phyloP scores from a whole-genome alignment of 345 rosid genomes.

The Citrus reticulata region DNA sequence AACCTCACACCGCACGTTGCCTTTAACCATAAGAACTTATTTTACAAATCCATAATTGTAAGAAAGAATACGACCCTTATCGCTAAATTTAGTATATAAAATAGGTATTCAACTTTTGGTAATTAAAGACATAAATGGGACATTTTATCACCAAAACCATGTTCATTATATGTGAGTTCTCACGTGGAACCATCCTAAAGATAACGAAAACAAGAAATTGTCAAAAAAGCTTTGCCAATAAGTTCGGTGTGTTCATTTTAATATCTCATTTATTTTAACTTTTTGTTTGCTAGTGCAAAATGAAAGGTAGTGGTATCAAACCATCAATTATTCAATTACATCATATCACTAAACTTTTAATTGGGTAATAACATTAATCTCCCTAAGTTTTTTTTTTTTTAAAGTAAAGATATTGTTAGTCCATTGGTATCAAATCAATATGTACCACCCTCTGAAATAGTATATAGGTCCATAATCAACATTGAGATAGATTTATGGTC shows the following conservation, averaged over 20 bases:
- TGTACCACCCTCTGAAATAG: too few species aligned
- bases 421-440: too few species aligned
- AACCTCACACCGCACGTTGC: not conserved
- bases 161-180: not conserved
- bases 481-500: too few species aligned
- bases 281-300: slow-evolving; percentile 4
- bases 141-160: not conserved
- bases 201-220: not conserved
- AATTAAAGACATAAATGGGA: not conserved
- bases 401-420: too few species aligned
- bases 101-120: not conserved
- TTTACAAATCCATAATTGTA: not conserved
- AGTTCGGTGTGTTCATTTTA: not conserved
- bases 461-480: too few species aligned
- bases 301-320: not conserved
- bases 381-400: too few species aligned
- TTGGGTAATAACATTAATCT: not conserved
- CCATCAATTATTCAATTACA: not conserved
- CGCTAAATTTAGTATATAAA: not conserved
- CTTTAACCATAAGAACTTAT: not conserved
- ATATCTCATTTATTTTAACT: not conserved
- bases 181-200: not conserved
- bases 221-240: not conserved
- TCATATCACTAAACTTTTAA: not conserved
- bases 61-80: slow-evolving; percentile 9